Conservation (phyloP, 495 filamentous ascomycete genomes). For the Neurospora sp. region DNA sequence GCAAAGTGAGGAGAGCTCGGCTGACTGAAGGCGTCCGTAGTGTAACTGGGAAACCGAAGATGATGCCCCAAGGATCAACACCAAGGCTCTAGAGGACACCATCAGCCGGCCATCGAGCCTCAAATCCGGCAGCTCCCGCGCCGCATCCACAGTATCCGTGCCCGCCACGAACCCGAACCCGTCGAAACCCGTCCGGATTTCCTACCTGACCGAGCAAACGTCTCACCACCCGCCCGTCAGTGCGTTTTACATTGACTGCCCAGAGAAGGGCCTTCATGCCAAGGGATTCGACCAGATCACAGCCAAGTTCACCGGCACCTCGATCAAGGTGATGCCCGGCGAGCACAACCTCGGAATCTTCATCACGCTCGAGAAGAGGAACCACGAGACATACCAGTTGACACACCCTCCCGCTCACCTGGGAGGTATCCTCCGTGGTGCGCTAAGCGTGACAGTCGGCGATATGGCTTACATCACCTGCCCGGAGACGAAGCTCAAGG, state of each 20-base stretch:
- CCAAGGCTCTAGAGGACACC: conserved; percentile 22
- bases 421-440: conserved; percentile 74
- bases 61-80: conserved; percentile 42
- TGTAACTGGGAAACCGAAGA: conserved; percentile 92
- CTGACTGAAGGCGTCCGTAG: conserved; percentile 26
- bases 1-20: background rate
- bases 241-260: conserved; percentile 89
- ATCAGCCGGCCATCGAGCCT: conserved; percentile 28
- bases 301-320: conserved; percentile 96
- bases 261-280: conserved; percentile 80
- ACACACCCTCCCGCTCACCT: conserved; percentile 92
- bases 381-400: conserved; percentile 86
- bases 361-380: conserved; percentile 67
- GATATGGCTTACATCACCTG: conserved; percentile 83
- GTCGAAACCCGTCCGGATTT: conserved; percentile 57
- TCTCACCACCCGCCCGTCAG: conserved; percentile 97
- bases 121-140: conserved; percentile 22
- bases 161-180: conserved; percentile 31
- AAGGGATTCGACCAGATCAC: conserved; percentile 91
- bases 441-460: conserved; percentile 74
- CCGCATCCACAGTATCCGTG: conserved; percentile 35
- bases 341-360: conserved; percentile 94
- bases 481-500: conserved; percentile 76
- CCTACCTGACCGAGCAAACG: conserved; percentile 94
- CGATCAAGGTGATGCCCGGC: conserved; percentile 80